Percentiles rank a stretch among this genome's conserved stretches.
Conservation (phyloP, 73 alveolate species). For the Paramecium octaurelia region DNA sequence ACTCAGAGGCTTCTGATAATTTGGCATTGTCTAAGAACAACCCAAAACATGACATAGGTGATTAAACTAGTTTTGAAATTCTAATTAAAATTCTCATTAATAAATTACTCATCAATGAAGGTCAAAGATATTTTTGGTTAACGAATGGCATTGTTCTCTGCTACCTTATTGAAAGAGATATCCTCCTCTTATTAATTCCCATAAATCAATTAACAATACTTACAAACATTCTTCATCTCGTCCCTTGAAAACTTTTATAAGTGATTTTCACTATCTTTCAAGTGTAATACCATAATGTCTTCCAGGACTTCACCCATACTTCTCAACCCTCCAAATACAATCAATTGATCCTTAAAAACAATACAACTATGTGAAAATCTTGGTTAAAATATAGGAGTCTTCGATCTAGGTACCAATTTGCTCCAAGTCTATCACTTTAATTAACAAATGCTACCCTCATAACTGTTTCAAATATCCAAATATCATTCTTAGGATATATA, state of each 20-base stretch:
- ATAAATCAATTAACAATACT: slow-evolving; percentile 31
- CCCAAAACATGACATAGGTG: slow-evolving; percentile 5
- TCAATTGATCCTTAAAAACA: slow-evolving; percentile 57
- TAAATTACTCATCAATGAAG: background rate
- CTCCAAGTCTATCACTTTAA: slow-evolving; percentile 28
- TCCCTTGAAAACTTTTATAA: slow-evolving; percentile 44
- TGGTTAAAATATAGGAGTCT: slow-evolving; percentile 15
- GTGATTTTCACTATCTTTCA: slow-evolving; percentile 59
- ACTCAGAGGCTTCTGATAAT: background rate
- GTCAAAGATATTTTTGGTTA: background rate
- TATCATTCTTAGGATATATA: slow-evolving; percentile 51
- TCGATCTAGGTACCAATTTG: background rate
- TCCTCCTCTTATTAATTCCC: slow-evolving; percentile 21
- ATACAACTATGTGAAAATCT: slow-evolving; percentile 47
- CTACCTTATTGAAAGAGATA: background rate
- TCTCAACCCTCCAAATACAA: slow-evolving; percentile 54
- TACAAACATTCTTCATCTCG: slow-evolving; percentile 47
- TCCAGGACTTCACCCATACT: slow-evolving; percentile 35
- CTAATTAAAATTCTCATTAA: background rate
- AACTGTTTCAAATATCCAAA: slow-evolving; percentile 59
- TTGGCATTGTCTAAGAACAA: slow-evolving; percentile 16
- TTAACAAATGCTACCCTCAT: background rate
- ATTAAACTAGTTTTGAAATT: background rate
- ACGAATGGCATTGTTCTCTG: background rate
- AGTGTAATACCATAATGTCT: slow-evolving; percentile 62